These are phyloP conservation scores for Dispira simplex DNA, from an alignment of 192 early-diverging fungal species.

Conservation along the genomic window DNA sequence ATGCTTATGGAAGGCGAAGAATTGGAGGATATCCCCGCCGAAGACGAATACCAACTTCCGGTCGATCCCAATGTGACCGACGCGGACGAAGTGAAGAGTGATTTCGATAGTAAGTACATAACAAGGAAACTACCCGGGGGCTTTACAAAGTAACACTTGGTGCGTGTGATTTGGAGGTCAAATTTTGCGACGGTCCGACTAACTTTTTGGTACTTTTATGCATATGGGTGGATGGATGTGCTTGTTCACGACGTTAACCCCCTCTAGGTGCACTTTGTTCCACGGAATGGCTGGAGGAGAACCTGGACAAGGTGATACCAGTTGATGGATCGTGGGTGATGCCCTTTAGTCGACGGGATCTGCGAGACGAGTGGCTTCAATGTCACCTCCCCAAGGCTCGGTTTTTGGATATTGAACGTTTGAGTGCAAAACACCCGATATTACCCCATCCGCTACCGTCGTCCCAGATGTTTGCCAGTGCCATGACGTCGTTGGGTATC, in stretches of 20 bases:
- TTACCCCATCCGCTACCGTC: slow-evolving; percentile 90
- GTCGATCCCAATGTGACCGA: not conserved
- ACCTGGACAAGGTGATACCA: slow-evolving; percentile 46
- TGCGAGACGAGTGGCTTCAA: slow-evolving; percentile 50
- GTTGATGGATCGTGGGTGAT: slow-evolving; percentile 91
- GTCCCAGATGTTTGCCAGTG: slow-evolving; percentile 46
- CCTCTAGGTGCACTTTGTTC: slow-evolving; percentile 23
- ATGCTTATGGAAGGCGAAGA: not conserved
- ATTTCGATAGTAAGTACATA: not conserved
- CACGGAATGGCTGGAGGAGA: slow-evolving; percentile 39
- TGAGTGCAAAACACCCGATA: slow-evolving; percentile 44
- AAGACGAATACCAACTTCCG: not conserved
- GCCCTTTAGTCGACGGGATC: slow-evolving; percentile 47
- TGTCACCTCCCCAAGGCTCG: slow-evolving; percentile 46
- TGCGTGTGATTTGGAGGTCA: too few relatives aligned
- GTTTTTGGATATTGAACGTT: slow-evolving; percentile 80
- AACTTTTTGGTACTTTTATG: too few relatives aligned
- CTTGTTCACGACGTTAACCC: not conserved
- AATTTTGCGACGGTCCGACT: too few relatives aligned
- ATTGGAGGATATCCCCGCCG: not conserved
- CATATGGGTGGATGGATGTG: too few relatives aligned
- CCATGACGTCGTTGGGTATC: slow-evolving; percentile 60
- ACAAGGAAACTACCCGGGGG: too few relatives aligned
- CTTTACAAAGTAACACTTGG: too few relatives aligned
- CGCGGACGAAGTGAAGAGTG: not conserved